Base-by-base conservation (phyloP, 164 flowering plant genomes). In the Nymphaea colorata region DNA sequence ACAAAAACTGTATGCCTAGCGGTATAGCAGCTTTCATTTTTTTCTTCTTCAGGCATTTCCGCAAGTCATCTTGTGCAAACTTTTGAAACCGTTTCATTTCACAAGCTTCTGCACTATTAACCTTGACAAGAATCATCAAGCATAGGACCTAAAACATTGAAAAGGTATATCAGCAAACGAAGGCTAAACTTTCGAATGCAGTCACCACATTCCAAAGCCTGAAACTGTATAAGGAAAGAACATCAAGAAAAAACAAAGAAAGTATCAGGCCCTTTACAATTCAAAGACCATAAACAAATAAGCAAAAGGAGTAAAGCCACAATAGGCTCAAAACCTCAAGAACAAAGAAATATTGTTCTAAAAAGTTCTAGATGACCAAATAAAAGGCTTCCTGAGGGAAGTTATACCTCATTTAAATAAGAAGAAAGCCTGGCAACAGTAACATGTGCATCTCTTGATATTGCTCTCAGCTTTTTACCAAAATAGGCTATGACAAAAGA, bases 21-120 rank as follows among this genome's bases (percentile, higher is more conserved):
- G 99, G 99, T 73, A 90, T 82, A 11, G 92, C 78, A 41, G 87
- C 85, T 76, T 92, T 95, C 96, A 92, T 82, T 79, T 81, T 93
- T 82, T 80, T 95, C 85, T 90, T 95, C 64, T 76, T 73, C 77
- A 87, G 74, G 64, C 64, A 76, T 69, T 70, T 78, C 67, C 70
- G 75, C 25, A 84, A 75, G 75, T 90, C 94, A 68, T 76, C 78
- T 69, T 70, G 71, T 67, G 93, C 96, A 82, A 92, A 87, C 75
- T 71, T 82, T 66, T 81, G 79, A 75, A 92, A 95, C 66, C 93
- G 81, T 42, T 76, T 67, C 73, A 75, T 67, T 79, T 95, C 99
- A 80, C 81, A 77, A 68, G 69, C 67, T 72, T 89, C 97, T 53
- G 84, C 84, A 78, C 81, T 87, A 78, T 80, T 92, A 18, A 97